Conservation (phyloP, 2,329 filamentous ascomycete species). For the Cercospora zeae-maydis region DNA sequence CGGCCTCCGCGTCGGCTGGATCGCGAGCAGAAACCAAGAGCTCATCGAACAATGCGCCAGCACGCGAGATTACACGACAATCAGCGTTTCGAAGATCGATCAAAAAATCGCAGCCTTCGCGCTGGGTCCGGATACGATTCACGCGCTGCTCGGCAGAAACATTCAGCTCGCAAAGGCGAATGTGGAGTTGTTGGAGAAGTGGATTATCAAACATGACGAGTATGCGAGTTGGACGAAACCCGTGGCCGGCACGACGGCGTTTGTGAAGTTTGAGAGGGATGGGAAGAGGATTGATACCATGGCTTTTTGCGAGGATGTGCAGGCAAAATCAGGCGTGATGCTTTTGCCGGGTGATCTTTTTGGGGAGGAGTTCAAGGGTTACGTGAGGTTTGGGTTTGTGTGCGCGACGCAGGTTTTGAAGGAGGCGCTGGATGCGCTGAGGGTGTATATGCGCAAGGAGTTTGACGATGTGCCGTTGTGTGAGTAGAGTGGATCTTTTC, state of each 20-base stretch:
- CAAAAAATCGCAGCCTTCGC: slow-evolving; percentile 75
- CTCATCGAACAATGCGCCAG: slow-evolving; percentile 63
- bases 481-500: slow-evolving; percentile 8
- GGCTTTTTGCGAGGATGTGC: slow-evolving; percentile 65
- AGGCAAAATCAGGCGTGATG: slow-evolving; percentile 68
- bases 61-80: slow-evolving; percentile 78
- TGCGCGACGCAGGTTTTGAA: slow-evolving; percentile 66
- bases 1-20: slow-evolving; percentile 79
- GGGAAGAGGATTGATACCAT: slow-evolving; percentile 66
- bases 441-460: slow-evolving; percentile 54
- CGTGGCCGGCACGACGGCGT: slow-evolving; percentile 73
- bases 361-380: slow-evolving; percentile 69
- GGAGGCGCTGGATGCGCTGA: slow-evolving; percentile 58
- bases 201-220: slow-evolving; percentile 61
- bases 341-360: slow-evolving; percentile 72
- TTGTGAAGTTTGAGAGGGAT: slow-evolving; percentile 64
- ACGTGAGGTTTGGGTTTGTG: slow-evolving; percentile 73
- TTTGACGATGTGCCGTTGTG: slow-evolving; percentile 49
- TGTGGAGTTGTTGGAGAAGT: slow-evolving; percentile 61
- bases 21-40: slow-evolving; percentile 61
- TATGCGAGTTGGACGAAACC: slow-evolving; percentile 70
- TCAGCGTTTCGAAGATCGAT: slow-evolving; percentile 78
- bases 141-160: slow-evolving; percentile 61
- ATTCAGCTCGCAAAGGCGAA: slow-evolving; percentile 66
- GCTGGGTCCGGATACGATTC: slow-evolving; percentile 61